A percentile compares a stretch with the other conserved stretches of the same genome.
Conservation (phyloP, 208 protist species). For the Wallacemonas sp. region DNA sequence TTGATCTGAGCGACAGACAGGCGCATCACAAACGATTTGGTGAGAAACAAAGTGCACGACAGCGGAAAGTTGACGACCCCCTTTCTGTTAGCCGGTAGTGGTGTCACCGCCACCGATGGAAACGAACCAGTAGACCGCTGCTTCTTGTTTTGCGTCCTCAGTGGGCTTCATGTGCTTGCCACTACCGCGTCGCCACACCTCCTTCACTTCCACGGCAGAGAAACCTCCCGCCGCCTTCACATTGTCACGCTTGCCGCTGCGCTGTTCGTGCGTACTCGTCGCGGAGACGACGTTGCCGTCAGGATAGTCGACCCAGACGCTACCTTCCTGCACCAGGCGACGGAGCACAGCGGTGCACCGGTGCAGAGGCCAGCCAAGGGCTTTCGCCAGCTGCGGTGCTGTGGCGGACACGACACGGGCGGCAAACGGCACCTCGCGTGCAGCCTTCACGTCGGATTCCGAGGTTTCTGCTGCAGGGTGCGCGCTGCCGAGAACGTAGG, state of each 20-base stretch:
- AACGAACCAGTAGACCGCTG: slow-evolving; percentile 56
- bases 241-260: background rate
- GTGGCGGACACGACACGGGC: slow-evolving; percentile 57
- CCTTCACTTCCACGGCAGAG: slow-evolving; percentile 14
- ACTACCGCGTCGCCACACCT: slow-evolving; percentile 5
- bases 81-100: background rate
- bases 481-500: slow-evolving; percentile 38
- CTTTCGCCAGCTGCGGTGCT: slow-evolving; percentile 31
- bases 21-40: no score
- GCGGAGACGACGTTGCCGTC: slow-evolving; percentile 1
- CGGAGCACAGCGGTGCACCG: slow-evolving; percentile 53
- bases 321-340: slow-evolving; percentile 75
- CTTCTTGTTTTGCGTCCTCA: slow-evolving; percentile 5
- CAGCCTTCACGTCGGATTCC: background rate
- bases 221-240: background rate
- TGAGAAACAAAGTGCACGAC: no score
- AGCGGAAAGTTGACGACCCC: no score
- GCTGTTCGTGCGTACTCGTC: background rate
- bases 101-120: slow-evolving; percentile 25
- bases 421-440: slow-evolving; percentile 24
- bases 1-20: no score
- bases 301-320: slow-evolving; percentile 73
- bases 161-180: background rate
- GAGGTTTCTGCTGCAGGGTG: slow-evolving; percentile 29
- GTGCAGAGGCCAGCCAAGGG: slow-evolving; percentile 64